These are phyloP conservation scores for Phaeosphaeria sp. DNA, from an alignment of 2,329 filamentous ascomycete species.

Conservation along the genomic window DNA sequence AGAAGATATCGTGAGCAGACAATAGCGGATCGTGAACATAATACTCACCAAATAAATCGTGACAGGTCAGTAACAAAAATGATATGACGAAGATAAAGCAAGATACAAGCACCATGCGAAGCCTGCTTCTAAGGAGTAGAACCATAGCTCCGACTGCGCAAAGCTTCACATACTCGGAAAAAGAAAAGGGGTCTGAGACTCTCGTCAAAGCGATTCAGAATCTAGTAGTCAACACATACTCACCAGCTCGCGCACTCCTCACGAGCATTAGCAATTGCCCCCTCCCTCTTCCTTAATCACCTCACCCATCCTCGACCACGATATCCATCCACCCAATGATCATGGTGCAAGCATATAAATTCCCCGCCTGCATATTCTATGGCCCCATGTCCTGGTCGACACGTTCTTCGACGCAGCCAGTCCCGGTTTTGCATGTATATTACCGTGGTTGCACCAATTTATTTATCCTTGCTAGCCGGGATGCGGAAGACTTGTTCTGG, in stretches of 20 bases:
- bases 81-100: not conserved
- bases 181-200: not conserved
- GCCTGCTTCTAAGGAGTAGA: not conserved
- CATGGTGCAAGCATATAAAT: not conserved
- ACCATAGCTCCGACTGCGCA: not conserved
- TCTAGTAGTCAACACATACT: no score
- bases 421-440: slow-evolving; percentile 9
- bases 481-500: slow-evolving; percentile 5
- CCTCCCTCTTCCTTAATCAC: not conserved
- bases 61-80: not conserved
- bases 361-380: slow-evolving; percentile 4
- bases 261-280: not conserved
- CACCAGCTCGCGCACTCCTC: not conserved
- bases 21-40: not conserved
- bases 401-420: slow-evolving; percentile 4
- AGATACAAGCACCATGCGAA: not conserved
- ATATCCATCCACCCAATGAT: not conserved
- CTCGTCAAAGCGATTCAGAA: no score
- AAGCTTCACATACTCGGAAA: not conserved
- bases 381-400: not conserved
- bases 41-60: not conserved
- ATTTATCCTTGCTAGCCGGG: slow-evolving; percentile 7
- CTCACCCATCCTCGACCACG: not conserved
- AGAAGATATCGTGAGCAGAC: not conserved
- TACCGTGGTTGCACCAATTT: slow-evolving; percentile 11